phyloP scores from a whole-genome alignment of 2,329 filamentous ascomycete species.

The Drechslerella stenobrocha region DNA sequence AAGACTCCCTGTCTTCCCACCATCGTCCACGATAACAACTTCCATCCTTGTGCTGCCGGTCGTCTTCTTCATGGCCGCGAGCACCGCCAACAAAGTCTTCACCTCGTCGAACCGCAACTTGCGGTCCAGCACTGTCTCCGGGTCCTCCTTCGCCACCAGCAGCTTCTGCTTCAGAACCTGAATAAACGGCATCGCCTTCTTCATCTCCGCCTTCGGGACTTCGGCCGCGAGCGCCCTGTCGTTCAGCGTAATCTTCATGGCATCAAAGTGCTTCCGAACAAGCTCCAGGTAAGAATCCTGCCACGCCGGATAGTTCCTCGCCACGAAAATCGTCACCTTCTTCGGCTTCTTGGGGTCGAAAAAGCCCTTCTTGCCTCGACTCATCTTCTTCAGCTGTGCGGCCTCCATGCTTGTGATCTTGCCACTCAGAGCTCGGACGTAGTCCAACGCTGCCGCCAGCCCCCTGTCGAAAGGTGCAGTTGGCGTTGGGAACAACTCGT shows the following conservation, averaged over 20 bases:
- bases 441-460: slow-evolving; percentile 77
- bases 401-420: slow-evolving; percentile 86
- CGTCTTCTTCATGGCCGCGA: slow-evolving; percentile 75
- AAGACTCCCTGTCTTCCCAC: slow-evolving; percentile 66
- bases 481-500: slow-evolving; percentile 72
- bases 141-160: slow-evolving; percentile 66
- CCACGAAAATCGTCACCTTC: slow-evolving; percentile 83
- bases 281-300: slow-evolving; percentile 87
- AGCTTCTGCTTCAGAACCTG: slow-evolving; percentile 83
- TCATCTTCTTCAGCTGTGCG: slow-evolving; percentile 80
- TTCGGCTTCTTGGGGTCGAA: slow-evolving; percentile 93
- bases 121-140: slow-evolving; percentile 73
- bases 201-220: slow-evolving; percentile 85
- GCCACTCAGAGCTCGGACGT: slow-evolving; percentile 72
- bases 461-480: slow-evolving; percentile 65
- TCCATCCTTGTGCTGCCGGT: slow-evolving; percentile 72
- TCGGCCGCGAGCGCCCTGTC: slow-evolving; percentile 78
- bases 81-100: slow-evolving; percentile 74
- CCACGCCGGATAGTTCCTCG: slow-evolving; percentile 81
- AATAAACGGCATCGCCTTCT: slow-evolving; percentile 97
- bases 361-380: slow-evolving; percentile 81
- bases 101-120: slow-evolving; percentile 87
- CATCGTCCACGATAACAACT: slow-evolving; percentile 71
- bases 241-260: slow-evolving; percentile 66
- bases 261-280: slow-evolving; percentile 71